A percentile compares a stretch with the other conserved stretches of the same genome.
Evolutionary conservation across 1,284 basidiomycete species (phyloP).

Genomic region (Takashimella koratensis): DNA sequence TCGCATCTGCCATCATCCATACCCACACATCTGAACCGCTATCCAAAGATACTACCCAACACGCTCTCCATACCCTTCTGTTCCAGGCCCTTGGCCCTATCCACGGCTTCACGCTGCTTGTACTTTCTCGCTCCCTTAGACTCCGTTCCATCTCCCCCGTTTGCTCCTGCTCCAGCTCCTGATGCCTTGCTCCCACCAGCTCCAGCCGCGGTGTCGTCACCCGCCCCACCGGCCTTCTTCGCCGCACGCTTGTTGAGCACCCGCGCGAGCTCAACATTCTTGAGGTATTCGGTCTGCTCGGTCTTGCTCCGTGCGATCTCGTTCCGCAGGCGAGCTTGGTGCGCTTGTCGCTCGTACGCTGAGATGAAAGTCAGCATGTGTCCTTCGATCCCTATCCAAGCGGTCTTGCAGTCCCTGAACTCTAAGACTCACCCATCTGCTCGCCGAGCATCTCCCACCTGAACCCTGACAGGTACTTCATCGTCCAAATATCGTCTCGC

Average conservation of each 20-base stretch:
- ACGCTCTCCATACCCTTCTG: constrained; percentile 43
- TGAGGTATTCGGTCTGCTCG: constrained; percentile 90
- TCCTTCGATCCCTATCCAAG: not conserved
- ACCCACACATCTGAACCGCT: not conserved
- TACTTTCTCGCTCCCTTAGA: constrained; percentile 19
- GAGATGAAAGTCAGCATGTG: no score
- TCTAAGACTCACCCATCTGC: constrained; percentile 89
- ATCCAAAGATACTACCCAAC: constrained; percentile 44
- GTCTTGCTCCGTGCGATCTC: constrained; percentile 82
- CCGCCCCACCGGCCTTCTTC: constrained; percentile 54
- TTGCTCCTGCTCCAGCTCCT: constrained; percentile 3
- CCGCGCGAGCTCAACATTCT: constrained; percentile 91
- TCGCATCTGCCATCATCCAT: no score
- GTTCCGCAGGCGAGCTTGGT: constrained; percentile 79
- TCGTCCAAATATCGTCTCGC: constrained; percentile 98
- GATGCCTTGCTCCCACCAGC: not conserved
- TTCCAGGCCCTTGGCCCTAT: constrained; percentile 28
- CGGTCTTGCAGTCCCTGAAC: no score
- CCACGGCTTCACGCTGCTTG: constrained; percentile 36
- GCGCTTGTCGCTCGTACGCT: constrained; percentile 92
- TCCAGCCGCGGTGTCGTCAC: constrained; percentile 8
- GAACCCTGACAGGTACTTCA: constrained; percentile 97
- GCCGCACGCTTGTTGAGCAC: constrained; percentile 80
- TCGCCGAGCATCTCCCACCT: constrained; percentile 99
- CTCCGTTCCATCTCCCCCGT: constrained; percentile 1